Evolutionary conservation across 768 basidiomycete genomes (phyloP).

Genomic region (Boletus reticulatus): DNA sequence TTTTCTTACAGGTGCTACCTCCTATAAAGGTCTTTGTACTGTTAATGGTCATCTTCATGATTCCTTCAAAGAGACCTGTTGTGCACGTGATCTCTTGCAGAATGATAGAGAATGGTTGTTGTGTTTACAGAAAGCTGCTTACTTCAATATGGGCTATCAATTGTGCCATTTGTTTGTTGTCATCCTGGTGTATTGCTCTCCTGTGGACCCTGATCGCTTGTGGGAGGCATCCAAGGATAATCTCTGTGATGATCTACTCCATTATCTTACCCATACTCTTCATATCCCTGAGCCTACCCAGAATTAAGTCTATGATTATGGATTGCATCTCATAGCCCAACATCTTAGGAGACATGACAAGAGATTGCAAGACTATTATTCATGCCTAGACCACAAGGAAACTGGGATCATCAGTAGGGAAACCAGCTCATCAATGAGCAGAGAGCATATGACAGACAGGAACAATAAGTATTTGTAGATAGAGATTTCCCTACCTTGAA

Average conservation of each 20-base stretch:
- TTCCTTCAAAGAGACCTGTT: slow-evolving; percentile 42
- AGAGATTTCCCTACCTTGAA: not conserved
- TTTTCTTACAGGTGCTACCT: not conserved
- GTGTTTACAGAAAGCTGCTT: not conserved
- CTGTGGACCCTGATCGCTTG: slow-evolving; percentile 25
- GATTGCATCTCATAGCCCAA: not conserved
- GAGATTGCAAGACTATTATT: not conserved
- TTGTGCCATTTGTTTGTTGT: not conserved
- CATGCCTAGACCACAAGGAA: not conserved
- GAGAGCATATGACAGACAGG: not conserved
- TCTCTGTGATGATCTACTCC: slow-evolving; percentile 8
- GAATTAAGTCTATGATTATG: not conserved
- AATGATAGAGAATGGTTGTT: slow-evolving; percentile 49
- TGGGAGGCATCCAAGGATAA: not conserved
- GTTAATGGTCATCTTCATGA: slow-evolving; percentile 13
- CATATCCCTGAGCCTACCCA: not conserved
- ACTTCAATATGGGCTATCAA: not conserved
- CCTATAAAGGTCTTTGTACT: slow-evolving; percentile 5
- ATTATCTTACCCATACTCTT: not conserved
- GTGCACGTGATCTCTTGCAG: slow-evolving; percentile 39
- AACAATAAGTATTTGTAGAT: not conserved
- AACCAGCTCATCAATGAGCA: slow-evolving; percentile 20
- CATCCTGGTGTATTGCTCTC: slow-evolving; percentile 7
- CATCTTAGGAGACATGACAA: not conserved
- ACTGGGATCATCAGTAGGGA: slow-evolving; percentile 11